Evolutionary conservation across 352 stramenopile species (phyloP), one percentile per base, ranked within the genome.

Genomic region (Saprolegnia diclina): DNA sequence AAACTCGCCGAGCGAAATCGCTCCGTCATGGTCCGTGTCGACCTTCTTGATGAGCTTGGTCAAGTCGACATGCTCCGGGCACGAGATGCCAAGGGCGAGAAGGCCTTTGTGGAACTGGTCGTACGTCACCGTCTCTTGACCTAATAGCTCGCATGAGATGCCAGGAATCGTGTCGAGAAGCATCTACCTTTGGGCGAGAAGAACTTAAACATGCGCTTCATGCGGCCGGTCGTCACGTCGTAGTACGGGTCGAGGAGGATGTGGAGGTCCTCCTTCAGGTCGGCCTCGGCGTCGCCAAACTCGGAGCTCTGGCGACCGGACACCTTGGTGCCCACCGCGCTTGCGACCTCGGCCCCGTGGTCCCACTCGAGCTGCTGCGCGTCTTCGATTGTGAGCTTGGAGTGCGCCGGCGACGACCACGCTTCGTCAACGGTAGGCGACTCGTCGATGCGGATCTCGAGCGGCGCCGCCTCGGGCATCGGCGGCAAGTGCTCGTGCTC

Each of bases 1-100:
- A 74, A 96, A 96, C 62, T 96, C 87, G 24, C 88, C 77, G 72
- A 88, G 92, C 46, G 85, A 86, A 69, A 96, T 95, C 32, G 83
- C 80, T 24, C 85, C 85, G 74, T 88, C 92, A 55, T 83, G 74
- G 57, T 96, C 85, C 61, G 91, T 78, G 67, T 96, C 86, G 10
- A 94, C 77, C 62, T 92, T 87, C 0, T 77, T 53, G 29, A 94
- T 87, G 68, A 95, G 91, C 6, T 73, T 69, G 13, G 77, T 75
- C 46, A 94, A 92, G 56, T 87, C 76, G 0, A 79, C 75, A 48
- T 92, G 76, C 24, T 87, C 74, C 13, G 77, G 78, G 40, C 77
- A 88, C 9, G 78, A 75, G 56, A 94, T 94, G 4, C 82, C 86
- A 80, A 94, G 90, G 6, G 80, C 81, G 44, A 89, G 75, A 11